A percentile compares a stretch with the other conserved stretches of the same genome.
Evolutionary conservation across 768 basidiomycete species (phyloP).

Genomic region (Mycena pura): DNA sequence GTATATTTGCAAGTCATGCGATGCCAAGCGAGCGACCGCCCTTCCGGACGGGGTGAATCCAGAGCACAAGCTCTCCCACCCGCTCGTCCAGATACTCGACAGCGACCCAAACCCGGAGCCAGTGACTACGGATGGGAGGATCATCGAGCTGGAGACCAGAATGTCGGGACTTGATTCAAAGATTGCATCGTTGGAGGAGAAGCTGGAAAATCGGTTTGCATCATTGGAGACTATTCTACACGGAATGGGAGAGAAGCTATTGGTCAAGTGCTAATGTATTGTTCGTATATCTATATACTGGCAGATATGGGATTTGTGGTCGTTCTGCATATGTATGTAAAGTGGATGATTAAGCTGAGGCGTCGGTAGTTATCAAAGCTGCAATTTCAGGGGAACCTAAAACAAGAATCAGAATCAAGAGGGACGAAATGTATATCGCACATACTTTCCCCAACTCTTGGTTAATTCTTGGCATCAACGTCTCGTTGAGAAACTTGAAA

Average conservation of each 20-base stretch:
- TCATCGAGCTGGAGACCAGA: background rate
- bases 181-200: no score
- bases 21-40: background rate
- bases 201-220: no score
- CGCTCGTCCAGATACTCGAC: slow-evolving; percentile 5
- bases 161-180: background rate
- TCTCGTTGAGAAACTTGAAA: background rate
- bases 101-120: background rate
- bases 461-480: background rate
- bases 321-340: no score
- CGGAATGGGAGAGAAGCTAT: no score
- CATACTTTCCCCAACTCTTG: background rate
- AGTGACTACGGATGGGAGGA: background rate
- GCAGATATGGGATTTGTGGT: no score
- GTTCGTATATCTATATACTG: no score
- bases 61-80: background rate
- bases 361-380: no score
- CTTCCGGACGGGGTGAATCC: background rate
- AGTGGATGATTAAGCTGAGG: no score
- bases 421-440: no score
- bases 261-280: no score
- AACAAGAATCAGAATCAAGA: background rate
- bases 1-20: slow-evolving; percentile 1
- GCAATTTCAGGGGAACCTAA: background rate
- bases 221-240: no score